Percentiles rank a stretch among this genome's conserved stretches.
These are phyloP conservation scores for Sphagnum magellanicum DNA, from an alignment of 228 moss, liverwort and hornwort genomes.

Conservation along the genomic window DNA sequence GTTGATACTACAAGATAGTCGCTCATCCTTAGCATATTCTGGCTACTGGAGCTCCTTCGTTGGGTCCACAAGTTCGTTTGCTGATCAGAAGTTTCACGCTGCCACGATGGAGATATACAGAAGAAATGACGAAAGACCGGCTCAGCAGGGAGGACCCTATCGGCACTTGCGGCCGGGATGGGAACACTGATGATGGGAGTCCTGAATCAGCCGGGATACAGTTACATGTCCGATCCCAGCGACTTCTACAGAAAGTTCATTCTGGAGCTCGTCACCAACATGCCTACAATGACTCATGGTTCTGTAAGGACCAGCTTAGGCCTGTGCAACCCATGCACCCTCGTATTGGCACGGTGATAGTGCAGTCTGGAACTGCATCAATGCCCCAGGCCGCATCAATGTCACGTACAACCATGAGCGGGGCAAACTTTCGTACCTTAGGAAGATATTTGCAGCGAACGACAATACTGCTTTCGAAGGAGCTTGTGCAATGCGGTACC, in stretches of 20 bases:
- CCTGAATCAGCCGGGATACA: conserved; percentile 2
- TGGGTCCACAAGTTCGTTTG: too few relatives aligned
- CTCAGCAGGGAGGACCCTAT: not conserved
- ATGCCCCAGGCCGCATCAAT: conserved; percentile 1
- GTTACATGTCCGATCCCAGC: not conserved
- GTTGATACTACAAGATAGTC: too few relatives aligned
- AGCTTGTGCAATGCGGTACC: not conserved
- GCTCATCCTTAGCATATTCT: too few relatives aligned
- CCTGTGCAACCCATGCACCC: not conserved
- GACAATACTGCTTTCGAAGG: not conserved
- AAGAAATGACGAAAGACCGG: too few relatives aligned
- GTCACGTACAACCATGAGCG: conserved; percentile 1
- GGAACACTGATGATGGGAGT: not conserved
- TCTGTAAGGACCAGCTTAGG: not conserved
- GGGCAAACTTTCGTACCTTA: not conserved
- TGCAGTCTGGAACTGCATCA: not conserved
- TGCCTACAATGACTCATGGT: not conserved
- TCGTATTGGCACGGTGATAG: not conserved
- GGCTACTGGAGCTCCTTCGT: too few relatives aligned
- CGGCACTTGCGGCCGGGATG: not conserved
- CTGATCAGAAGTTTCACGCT: too few relatives aligned
- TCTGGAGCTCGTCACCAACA: conserved; percentile 6
- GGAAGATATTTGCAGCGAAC: not conserved
- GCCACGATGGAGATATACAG: too few relatives aligned
- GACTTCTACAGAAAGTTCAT: conserved; percentile 1